Conservation (phyloP, 2,329 filamentous ascomycete genomes). For the Claviceps arundinis region DNA sequence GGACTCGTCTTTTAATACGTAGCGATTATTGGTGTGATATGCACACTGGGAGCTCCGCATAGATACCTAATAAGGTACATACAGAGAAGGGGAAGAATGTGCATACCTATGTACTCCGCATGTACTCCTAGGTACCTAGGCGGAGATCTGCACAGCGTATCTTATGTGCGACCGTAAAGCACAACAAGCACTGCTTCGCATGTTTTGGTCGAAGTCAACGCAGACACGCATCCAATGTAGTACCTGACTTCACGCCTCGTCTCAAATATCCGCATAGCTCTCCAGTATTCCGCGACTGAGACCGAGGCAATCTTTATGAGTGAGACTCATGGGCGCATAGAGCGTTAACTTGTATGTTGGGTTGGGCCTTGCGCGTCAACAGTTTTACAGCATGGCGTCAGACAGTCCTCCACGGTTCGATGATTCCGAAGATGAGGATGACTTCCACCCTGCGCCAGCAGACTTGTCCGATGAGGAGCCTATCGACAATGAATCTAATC, state of each 20-base stretch:
- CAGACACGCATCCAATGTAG: background rate
- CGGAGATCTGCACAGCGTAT: too few species aligned
- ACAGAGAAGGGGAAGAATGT: too few species aligned
- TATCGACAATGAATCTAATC: slow-evolving; percentile 26
- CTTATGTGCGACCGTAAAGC: too few species aligned
- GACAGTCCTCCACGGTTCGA: slow-evolving; percentile 36
- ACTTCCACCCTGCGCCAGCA: slow-evolving; percentile 75
- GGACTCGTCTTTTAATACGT: too few species aligned
- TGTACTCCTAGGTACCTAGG: too few species aligned
- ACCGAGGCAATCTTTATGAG: background rate
- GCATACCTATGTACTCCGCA: too few species aligned
- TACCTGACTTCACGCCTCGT: background rate
- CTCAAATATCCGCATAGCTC: background rate
- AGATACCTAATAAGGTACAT: too few species aligned
- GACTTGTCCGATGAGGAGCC: slow-evolving; percentile 52
- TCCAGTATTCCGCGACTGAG: background rate
- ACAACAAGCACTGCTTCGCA: too few species aligned
- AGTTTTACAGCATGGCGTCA: slow-evolving; percentile 30
- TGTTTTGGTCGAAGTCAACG: too few species aligned
- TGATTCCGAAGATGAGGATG: slow-evolving; percentile 65
- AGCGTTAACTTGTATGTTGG: background rate
- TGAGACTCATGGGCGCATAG: background rate
- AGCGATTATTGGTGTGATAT: too few species aligned
- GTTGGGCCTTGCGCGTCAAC: background rate
- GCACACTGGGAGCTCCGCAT: too few species aligned